These are phyloP conservation scores for Knoxia roxburghii DNA, from an alignment of 257 asterid species.

Conservation along the genomic window DNA sequence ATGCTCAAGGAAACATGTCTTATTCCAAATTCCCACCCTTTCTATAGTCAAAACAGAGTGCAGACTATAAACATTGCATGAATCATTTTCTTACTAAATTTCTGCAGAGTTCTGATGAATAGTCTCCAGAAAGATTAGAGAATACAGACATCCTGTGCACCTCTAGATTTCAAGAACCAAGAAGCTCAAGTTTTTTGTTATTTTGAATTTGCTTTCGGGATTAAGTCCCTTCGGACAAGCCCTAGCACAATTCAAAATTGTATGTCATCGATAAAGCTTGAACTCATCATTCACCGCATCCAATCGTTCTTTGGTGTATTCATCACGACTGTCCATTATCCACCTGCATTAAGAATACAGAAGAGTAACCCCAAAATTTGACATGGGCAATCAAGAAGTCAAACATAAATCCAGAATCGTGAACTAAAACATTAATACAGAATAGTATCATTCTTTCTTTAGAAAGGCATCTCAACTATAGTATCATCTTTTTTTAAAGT, in stretches of 20 bases:
- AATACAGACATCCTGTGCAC: too few relatives aligned
- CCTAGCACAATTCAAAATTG: conserved; percentile 83
- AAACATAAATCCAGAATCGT: too few relatives aligned
- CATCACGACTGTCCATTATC: conserved; percentile 99
- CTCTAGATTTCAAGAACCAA: conserved; percentile 25
- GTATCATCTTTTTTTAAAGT: background rate
- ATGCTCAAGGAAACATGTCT: too few relatives aligned
- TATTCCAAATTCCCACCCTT: too few relatives aligned
- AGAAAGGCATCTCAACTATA: background rate
- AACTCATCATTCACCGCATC: conserved; percentile 74
- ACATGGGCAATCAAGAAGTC: too few relatives aligned
- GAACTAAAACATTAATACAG: background rate
- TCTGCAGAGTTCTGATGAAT: conserved; percentile 23
- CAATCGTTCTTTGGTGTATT: conserved; percentile 78
- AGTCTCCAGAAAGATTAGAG: conserved; percentile 17
- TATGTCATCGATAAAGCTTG: conserved; percentile 91
- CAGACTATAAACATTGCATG: too few relatives aligned
- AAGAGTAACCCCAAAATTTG: background rate
- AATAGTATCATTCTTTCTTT: background rate
- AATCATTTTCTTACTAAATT: conserved; percentile 2
- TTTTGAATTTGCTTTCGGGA: conserved; percentile 86
- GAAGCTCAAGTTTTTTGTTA: conserved; percentile 71
- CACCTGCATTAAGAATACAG: conserved; percentile 47
- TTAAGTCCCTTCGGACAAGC: conserved; percentile 97
- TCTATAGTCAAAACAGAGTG: too few relatives aligned